Evolutionary conservation across 2,329 filamentous ascomycete genomes (phyloP).

Genomic region (Verticillium zaregamsianum): DNA sequence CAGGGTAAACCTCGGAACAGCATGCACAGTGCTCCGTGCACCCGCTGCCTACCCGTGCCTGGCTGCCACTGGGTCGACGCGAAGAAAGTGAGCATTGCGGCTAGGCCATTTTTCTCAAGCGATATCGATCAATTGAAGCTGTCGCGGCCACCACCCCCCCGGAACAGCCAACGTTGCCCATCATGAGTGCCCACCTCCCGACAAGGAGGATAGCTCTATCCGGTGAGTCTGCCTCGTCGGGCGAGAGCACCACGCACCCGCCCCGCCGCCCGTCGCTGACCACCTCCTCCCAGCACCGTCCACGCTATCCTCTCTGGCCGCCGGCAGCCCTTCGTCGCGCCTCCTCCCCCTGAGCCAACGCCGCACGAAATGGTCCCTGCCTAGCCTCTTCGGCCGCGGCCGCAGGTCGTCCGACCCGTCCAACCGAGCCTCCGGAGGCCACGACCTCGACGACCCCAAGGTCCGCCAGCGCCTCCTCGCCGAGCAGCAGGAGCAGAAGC

Average conservation of each 20-base stretch:
- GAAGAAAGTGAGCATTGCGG: neutral
- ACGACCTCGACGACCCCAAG: constrained; percentile 38
- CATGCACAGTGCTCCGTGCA: neutral
- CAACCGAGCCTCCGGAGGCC: constrained; percentile 23
- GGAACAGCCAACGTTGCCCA: constrained; percentile 1
- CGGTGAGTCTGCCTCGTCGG: neutral
- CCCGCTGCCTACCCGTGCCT: neutral
- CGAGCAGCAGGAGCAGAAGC: constrained; percentile 25
- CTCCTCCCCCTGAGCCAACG: constrained; percentile 26
- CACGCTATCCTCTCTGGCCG: neutral
- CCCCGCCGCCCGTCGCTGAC: neutral
- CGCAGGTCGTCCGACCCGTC: constrained; percentile 15
- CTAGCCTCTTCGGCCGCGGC: constrained; percentile 28
- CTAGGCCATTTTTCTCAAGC: neutral
- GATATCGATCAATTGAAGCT: neutral
- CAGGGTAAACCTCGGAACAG: neutral
- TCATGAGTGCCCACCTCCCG: neutral
- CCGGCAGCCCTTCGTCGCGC: neutral
- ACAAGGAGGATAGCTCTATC: neutral
- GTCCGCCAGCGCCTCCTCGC: constrained; percentile 35
- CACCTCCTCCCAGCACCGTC: neutral
- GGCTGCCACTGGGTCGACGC: neutral
- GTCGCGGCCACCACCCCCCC: neutral
- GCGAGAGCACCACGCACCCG: neutral
- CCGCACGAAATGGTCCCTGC: constrained; percentile 39